A percentile compares a stretch with the other conserved stretches of the same genome.
These are phyloP conservation scores for Nakaseomyces kungkrabaensis DNA, from an alignment of 1,139 yeast species.

Conservation along the genomic window DNA sequence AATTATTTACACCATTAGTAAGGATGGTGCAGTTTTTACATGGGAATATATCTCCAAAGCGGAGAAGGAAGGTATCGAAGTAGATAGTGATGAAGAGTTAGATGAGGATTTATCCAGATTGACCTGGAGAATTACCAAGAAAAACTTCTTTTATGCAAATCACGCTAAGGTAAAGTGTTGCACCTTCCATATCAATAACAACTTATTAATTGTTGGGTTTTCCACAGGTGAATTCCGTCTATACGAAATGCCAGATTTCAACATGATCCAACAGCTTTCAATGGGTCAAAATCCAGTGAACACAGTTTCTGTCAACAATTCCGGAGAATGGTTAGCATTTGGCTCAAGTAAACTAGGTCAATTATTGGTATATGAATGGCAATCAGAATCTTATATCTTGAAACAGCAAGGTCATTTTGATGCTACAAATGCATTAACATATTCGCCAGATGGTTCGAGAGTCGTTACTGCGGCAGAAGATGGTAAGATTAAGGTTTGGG, in stretches of 20 bases:
- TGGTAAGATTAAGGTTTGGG: slow-evolving; percentile 96
- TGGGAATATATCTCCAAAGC: slow-evolving; percentile 75
- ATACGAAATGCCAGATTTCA: slow-evolving; percentile 77
- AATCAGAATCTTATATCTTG: slow-evolving; percentile 86
- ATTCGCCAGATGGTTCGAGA: slow-evolving; percentile 92
- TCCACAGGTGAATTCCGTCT: slow-evolving; percentile 82
- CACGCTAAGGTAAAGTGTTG: slow-evolving; percentile 66
- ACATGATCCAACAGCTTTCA: slow-evolving; percentile 71
- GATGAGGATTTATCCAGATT: slow-evolving; percentile 32
- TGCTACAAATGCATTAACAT: slow-evolving; percentile 69
- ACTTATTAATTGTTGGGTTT: slow-evolving; percentile 81
- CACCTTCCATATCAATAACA: slow-evolving; percentile 66
- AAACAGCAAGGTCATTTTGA: slow-evolving; percentile 98
- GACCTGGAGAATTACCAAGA: slow-evolving; percentile 78
- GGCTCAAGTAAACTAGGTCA: slow-evolving; percentile 92
- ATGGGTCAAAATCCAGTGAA: slow-evolving; percentile 90
- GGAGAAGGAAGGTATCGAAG: slow-evolving; percentile 32
- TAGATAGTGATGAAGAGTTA: slow-evolving; percentile 34
- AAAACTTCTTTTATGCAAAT: slow-evolving; percentile 64
- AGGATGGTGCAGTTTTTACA: slow-evolving; percentile 86
- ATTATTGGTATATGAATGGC: slow-evolving; percentile 95
- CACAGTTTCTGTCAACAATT: slow-evolving; percentile 63
- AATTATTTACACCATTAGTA: slow-evolving; percentile 78
- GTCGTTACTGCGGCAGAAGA: slow-evolving; percentile 93
- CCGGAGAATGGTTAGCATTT: slow-evolving; percentile 97